Percentiles rank a stretch among this genome's conserved stretches.
phyloP scores from a whole-genome alignment of 495 filamentous ascomycete genomes.

The Trichocladium uniseriatum region DNA sequence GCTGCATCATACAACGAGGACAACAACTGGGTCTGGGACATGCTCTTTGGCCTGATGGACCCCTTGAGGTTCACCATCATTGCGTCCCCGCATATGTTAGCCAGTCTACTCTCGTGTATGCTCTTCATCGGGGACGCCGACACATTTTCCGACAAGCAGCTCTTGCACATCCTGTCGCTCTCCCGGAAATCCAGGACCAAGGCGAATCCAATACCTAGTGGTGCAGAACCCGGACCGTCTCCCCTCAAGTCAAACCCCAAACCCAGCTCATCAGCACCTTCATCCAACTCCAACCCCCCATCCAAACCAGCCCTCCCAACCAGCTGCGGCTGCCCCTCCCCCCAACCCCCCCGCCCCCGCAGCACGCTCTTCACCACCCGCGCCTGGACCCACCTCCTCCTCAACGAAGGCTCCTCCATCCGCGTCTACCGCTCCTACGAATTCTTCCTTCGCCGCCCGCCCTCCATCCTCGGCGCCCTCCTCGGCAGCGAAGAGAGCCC shows the following conservation, averaged over 20 bases:
- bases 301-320: no score
- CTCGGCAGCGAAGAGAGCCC: constrained; percentile 28
- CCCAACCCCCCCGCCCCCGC: not conserved
- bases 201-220: no score
- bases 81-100: constrained; percentile 32
- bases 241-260: not conserved
- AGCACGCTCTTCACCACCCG: constrained; percentile 27
- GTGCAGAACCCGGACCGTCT: not conserved
- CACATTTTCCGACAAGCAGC: constrained; percentile 25
- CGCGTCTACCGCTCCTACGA: constrained; percentile 31
- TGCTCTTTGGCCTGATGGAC: constrained; percentile 34
- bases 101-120: constrained; percentile 30
- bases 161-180: constrained; percentile 37
- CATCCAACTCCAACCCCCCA: not conserved
- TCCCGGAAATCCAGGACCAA: constrained; percentile 1
- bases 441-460: constrained; percentile 30
- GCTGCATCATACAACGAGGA: constrained; percentile 6
- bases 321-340: not conserved
- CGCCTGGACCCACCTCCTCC: constrained; percentile 33
- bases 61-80: constrained; percentile 36
- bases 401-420: constrained; percentile 37
- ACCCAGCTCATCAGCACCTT: not conserved
- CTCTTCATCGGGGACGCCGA: constrained; percentile 31
- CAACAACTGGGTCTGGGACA: constrained; percentile 35
- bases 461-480: constrained; percentile 31